These are phyloP conservation scores for Xanthoconium separans DNA, from an alignment of 1,284 basidiomycete genomes.

Conservation along the genomic window DNA sequence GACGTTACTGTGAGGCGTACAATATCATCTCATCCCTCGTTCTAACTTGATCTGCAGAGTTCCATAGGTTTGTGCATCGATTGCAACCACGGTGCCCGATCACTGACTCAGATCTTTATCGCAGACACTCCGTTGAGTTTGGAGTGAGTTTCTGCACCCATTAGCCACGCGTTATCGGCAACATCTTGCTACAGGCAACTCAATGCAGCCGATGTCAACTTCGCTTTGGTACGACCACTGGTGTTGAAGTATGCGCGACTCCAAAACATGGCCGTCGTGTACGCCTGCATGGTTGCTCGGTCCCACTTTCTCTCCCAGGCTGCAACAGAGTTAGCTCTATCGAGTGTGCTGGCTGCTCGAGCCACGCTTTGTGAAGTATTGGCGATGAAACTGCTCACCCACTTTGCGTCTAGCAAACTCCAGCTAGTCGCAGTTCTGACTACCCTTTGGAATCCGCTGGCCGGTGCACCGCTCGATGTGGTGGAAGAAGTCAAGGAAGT, in stretches of 20 bases:
- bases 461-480: slow-evolving; percentile 71
- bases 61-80: slow-evolving; percentile 27
- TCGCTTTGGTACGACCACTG: slow-evolving; percentile 77
- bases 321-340: slow-evolving; percentile 63
- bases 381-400: slow-evolving; percentile 80
- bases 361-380: slow-evolving; percentile 81
- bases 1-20: slow-evolving; percentile 58
- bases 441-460: slow-evolving; percentile 76
- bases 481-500: slow-evolving; percentile 59
- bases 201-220: slow-evolving; percentile 82
- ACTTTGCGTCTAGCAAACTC: slow-evolving; percentile 71
- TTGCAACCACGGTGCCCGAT: not conserved
- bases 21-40: not conserved
- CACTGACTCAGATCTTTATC: slow-evolving; percentile 11
- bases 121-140: slow-evolving; percentile 77
- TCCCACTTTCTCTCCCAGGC: slow-evolving; percentile 49
- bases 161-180: not conserved
- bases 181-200: slow-evolving; percentile 52
- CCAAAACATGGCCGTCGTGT: slow-evolving; percentile 70
- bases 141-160: slow-evolving; percentile 58
- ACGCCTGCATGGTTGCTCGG: slow-evolving; percentile 70
- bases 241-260: slow-evolving; percentile 77
- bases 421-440: slow-evolving; percentile 75
- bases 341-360: slow-evolving; percentile 68
- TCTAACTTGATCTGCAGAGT: slow-evolving; percentile 16